Evolutionary conservation across 148 eudicot genomes (phyloP), one percentile per base, ranked within the genome.

Genomic region (Limonium bicolor): DNA sequence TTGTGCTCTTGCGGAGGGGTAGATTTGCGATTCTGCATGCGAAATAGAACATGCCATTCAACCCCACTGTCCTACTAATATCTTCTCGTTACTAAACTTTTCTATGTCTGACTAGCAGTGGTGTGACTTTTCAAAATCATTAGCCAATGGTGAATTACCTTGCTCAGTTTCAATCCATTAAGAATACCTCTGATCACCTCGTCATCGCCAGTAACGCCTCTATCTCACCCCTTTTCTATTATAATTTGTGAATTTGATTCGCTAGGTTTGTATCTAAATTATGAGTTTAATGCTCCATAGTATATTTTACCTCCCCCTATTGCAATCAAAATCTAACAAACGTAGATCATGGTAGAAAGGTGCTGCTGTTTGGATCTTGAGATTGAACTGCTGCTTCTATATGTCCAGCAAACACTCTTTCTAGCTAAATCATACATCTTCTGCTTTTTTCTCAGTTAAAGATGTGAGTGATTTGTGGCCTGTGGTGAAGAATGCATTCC

Each of bases 381-480:
- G 27, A 23, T 23, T 42, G 3, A 42, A 30, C 29, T 43, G 30
- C 11, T 25, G 15, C 24, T 12, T 43, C 11, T 43, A 15, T 24
- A 11, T 24, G 30, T 13, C 6, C 23, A 24, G 48, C 30, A 6
- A 41, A 18, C 25, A 5, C n/a, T 41, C 14, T 23, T 22, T 4
- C 46, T 12, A 41, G 27, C 27, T 43, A 23, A 29, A 3, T 29
- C 48, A 18, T 43, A 23, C 30, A 23, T 43, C 48, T 43, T 20
- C 31, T 17, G 20, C 22, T 38, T 17, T 38, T 38, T 13, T 18
- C 2, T 38, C 86, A 90, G 97, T 90, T 66, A 95, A 84, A 66
- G 97, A 90, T 64, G 95, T 90, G 50, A 84, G 84, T 38, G 87
- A 90, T 65, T 70, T 80, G 65, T 90, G 97, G 97, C 97, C 97